Base-by-base conservation (phyloP, 805 yeast genomes). In the Barnettozyma sucrosica region DNA sequence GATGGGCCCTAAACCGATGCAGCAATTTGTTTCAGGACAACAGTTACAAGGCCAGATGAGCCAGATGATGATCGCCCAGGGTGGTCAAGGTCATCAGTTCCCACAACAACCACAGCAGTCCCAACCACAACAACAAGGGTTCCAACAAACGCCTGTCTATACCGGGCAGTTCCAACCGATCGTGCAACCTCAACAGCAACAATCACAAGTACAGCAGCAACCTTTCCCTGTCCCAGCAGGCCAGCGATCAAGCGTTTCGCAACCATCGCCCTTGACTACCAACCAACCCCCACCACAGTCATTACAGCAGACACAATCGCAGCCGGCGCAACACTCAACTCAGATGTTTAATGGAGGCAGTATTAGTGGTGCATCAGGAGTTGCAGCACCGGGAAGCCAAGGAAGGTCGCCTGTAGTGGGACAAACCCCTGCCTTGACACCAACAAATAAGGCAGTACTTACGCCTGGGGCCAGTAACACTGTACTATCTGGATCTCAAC, bases 401-500 rank as follows among this genome's bases (percentile, higher is more conserved):
- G 40, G 21, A 24, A 26, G 33, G 13, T 39, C 42, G 6, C 42
- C 42, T 24, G 42, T 4, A 5, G 16, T 25, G 19, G 36, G 46
- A 3, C 34, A 36, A 13, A 36, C 33, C 13, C 41, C 36, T 26
- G 23, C 24, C 30, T 25, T 13, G 16, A 41, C 26, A 13, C 38
- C 37, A 16, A 34, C 43, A 28, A 16, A 8, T 20, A 20, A 48
- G 20, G 21, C 30, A 18, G 23, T 32, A 39, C 7, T n/a, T 24
- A 34, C 48, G 14, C 21, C 24, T 36, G 24, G 25, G 18, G 20
- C 46, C 38, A 37, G 45, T 37, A 19, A 53, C 36, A 37, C 36
- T 42, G 42, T 21, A 7, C 3, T 43, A 38, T 47, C 54, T 52
- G 48, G 50, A 44, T 46, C 58, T 51, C 38, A 61, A 39, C 14